Conservation (phyloP, 2,329 filamentous ascomycete species). For the Ceratocystis smalleyi region DNA sequence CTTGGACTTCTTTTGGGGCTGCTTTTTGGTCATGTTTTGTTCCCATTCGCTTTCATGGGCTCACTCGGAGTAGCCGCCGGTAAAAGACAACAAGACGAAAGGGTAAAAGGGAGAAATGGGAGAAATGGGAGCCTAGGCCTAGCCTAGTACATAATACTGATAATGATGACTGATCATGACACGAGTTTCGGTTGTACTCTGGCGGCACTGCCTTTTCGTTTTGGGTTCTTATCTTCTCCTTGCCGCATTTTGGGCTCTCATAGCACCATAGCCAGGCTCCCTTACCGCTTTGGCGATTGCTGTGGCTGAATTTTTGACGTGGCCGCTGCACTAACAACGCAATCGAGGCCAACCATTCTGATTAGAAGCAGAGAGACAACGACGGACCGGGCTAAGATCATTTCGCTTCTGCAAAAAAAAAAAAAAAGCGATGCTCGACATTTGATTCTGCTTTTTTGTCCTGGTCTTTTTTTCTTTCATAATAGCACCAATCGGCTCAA, state of each 20-base stretch:
- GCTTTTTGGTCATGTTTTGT: neutral
- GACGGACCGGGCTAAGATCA: too few relatives aligned
- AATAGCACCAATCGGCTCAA: neutral
- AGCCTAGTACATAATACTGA: neutral
- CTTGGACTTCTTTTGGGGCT: neutral
- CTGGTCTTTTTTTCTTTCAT: neutral
- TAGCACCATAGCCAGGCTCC: neutral
- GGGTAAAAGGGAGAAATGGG: neutral
- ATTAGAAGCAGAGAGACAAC: too few relatives aligned
- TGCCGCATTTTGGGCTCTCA: neutral
- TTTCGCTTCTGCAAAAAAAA: too few relatives aligned
- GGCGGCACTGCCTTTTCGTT: neutral
- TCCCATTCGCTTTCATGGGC: neutral
- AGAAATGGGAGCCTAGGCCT: neutral
- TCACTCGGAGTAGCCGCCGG: neutral
- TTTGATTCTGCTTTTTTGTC: neutral
- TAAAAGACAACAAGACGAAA: neutral
- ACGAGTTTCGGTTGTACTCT: neutral
- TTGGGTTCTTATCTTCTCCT: neutral
- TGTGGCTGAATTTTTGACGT: neutral
- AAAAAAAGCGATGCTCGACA: too few relatives aligned
- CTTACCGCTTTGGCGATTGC: neutral
- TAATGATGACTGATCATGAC: neutral
- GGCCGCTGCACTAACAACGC: neutral
- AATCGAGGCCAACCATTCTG: neutral